A percentile compares a stretch with the other conserved stretches of the same genome.
These are phyloP conservation scores for Epichloe brachyelytri DNA, from an alignment of 2,329 filamentous ascomycete species.

Conservation along the genomic window DNA sequence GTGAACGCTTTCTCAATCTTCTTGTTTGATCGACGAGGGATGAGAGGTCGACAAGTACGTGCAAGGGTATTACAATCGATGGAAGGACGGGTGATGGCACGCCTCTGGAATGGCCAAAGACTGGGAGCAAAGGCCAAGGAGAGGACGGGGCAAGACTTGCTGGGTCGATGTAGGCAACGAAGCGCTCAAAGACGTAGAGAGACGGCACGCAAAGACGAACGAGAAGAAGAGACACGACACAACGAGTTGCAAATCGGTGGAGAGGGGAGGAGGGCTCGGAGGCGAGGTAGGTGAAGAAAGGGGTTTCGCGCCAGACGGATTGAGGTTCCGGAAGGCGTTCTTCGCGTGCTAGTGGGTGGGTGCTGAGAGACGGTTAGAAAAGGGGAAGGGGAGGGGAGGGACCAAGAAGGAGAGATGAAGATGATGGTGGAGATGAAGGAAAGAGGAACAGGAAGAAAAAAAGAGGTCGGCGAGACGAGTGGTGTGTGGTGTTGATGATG, in stretches of 20 bases:
- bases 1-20: not conserved
- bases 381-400: constrained; percentile 13
- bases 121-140: constrained; percentile 8
- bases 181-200: constrained; percentile 11
- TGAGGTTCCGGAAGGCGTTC: constrained; percentile 7
- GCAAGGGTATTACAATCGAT: constrained; percentile 17
- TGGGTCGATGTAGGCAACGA: constrained; percentile 13
- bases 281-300: constrained; percentile 19
- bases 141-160: constrained; percentile 10
- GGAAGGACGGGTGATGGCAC: constrained; percentile 12
- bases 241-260: constrained; percentile 2
- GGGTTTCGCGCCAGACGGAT: constrained; percentile 13
- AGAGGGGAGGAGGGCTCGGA: constrained; percentile 9
- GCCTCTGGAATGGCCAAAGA: constrained; percentile 12
- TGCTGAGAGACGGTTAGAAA: constrained; percentile 13
- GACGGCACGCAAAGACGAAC: constrained; percentile 9
- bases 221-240: constrained; percentile 9
- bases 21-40: not conserved
- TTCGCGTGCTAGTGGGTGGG: constrained; percentile 11
- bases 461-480: constrained; percentile 7
- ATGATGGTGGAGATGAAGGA: constrained; percentile 15
- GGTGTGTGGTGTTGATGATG: constrained; percentile 7
- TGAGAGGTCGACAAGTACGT: not conserved
- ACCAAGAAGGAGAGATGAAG: constrained; percentile 14
- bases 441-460: constrained; percentile 12